These are phyloP conservation scores for Tolypocladium nubicola DNA, from an alignment of 2,329 filamentous ascomycete species.

Conservation along the genomic window DNA sequence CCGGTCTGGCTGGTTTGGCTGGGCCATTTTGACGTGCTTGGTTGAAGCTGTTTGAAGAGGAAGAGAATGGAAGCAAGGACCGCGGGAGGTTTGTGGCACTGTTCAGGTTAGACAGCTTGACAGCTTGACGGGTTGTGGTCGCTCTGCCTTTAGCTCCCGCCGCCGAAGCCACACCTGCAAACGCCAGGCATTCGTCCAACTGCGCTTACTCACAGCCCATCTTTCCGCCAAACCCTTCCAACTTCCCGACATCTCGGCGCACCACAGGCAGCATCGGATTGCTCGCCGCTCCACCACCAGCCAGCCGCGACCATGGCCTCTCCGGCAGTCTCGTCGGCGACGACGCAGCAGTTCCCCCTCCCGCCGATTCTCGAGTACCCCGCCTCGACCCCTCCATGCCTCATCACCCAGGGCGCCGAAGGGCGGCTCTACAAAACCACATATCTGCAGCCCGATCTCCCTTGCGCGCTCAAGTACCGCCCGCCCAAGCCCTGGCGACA, in stretches of 20 bases:
- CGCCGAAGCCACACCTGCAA: not conserved
- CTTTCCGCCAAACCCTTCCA: not conserved
- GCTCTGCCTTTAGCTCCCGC: not conserved
- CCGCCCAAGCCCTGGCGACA: conserved; percentile 89
- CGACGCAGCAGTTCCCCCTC: conserved; percentile 35
- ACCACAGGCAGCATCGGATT: not conserved
- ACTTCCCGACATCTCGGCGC: not conserved
- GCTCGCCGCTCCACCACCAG: not conserved
- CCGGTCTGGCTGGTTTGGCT: no score
- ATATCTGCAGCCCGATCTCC: conserved; percentile 57
- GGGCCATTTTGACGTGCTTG: no score
- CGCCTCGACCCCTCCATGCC: conserved; percentile 46
- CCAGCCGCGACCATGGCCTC: not conserved
- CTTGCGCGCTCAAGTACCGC: conserved; percentile 82
- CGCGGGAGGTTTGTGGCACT: no score
- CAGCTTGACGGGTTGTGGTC: no score
- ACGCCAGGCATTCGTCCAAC: not conserved
- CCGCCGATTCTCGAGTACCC: conserved; percentile 55
- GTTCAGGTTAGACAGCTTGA: no score
- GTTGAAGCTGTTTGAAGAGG: no score
- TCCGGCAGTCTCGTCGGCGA: conserved; percentile 1
- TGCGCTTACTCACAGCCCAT: not conserved
- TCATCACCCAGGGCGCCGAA: conserved; percentile 92
- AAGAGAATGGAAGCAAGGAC: no score
- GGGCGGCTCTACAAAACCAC: conserved; percentile 83